Base-by-base conservation (phyloP, 2,329 filamentous ascomycete genomes). In the Fusarium camptoceras region DNA sequence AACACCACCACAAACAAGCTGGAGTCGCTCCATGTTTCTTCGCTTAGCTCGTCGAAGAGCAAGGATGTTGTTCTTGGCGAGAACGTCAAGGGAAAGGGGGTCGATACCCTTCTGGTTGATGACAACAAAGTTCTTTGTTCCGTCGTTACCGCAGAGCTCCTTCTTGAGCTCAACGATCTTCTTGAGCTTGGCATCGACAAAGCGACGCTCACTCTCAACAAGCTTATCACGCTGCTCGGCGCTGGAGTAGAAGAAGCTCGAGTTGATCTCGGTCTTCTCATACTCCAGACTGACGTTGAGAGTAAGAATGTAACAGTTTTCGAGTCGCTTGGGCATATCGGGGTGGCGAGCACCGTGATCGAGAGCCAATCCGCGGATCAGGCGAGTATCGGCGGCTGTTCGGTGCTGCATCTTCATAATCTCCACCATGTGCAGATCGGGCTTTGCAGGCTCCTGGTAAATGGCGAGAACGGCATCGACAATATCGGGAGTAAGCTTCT, bases 381-480 rank as follows among this genome's bases (percentile, higher is more conserved):
- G 89, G 81, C 97, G 94, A 60, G 96, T 99, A 81, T 99, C 96
- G 31, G 96, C 93, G 63, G 95, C 94, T 55, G 93, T 94, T 75
- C 95, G 92, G 85, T 99, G 96, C 84, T 99, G 96, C 95, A 99
- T 98, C 81, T 97, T 98, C 96, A 99, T 99, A 76, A 99, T 98
- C 83, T 99, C 96, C 73, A 99, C 88, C 96, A 99, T 99, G 85
- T 98, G 95, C 77, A 99, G 83, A 83, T 99, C 96, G 59, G 97
- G 97, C 85, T 98, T 98, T 68, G 89, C 90, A 27, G 93, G 93
- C 20, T 93, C 85, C 80, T 94, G 88, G 85, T 98, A 94, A 80
- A 99, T 99, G 71, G 96, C 89, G 60, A 99, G 90, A 49, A 99
- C 96, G 64, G 96, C 93, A 79, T 99, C 96, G 77, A 98, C 96